Conservation (phyloP, 2,329 filamentous ascomycete species). For the Endocalyx cinctus region DNA sequence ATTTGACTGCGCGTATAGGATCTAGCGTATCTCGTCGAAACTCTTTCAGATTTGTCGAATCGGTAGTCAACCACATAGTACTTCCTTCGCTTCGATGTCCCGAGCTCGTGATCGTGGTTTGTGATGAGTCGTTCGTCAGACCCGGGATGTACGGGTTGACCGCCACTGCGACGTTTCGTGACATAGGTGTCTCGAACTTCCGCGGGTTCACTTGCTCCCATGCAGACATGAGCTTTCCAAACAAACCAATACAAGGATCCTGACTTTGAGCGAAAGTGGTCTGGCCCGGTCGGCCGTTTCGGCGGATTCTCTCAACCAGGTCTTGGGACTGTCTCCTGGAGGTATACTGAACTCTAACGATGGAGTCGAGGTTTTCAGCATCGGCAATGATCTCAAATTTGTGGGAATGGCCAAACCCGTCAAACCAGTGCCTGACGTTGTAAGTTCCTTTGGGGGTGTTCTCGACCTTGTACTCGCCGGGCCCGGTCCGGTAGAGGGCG, state of each 20-base stretch:
- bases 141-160: conserved; percentile 62
- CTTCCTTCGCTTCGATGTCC: conserved; percentile 38
- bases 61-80: conserved; percentile 52
- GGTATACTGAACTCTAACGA: conserved; percentile 58
- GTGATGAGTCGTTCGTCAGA: conserved; percentile 24
- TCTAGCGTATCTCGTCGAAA: conserved; percentile 69
- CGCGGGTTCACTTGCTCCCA: conserved; percentile 35
- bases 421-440: conserved; percentile 72
- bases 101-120: conserved; percentile 9
- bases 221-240: conserved; percentile 64
- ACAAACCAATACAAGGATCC: conserved; percentile 71
- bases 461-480: conserved; percentile 60
- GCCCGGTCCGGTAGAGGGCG: conserved; percentile 69
- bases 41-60: conserved; percentile 52
- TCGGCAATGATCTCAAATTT: conserved; percentile 62
- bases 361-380: conserved; percentile 12
- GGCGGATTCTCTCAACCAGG: conserved; percentile 55
- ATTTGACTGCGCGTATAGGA: conserved; percentile 59
- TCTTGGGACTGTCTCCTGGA: conserved; percentile 65
- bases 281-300: conserved; percentile 50
- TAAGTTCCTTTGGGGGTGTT: conserved; percentile 54
- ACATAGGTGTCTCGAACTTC: conserved; percentile 21
- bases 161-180: conserved; percentile 61
- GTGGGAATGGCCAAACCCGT: conserved; percentile 68
- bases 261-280: conserved; percentile 66